A percentile compares a stretch with the other conserved stretches of the same genome.
Conservation (phyloP, 176 grass and related monocot genomes). For the Juncus inflexus region DNA sequence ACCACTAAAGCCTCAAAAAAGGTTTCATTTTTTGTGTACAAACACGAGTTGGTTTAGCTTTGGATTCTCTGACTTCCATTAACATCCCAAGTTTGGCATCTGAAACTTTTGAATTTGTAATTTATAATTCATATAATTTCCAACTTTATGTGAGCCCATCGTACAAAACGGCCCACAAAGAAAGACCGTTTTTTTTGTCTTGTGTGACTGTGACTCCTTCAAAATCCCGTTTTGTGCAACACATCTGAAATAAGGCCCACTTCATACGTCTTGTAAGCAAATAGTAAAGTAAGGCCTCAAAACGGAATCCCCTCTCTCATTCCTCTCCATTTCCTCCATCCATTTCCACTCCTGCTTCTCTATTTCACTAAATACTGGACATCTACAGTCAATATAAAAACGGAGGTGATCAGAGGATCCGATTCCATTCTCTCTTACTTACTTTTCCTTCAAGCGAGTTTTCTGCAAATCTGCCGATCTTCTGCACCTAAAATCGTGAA, state of each 20-base stretch:
- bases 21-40: neutral
- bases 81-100: neutral
- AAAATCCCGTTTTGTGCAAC: slow-evolving; percentile 12
- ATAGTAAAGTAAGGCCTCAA: no score
- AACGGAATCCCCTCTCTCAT: no score
- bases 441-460: slow-evolving; percentile 22
- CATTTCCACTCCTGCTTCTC: no score
- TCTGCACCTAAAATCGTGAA: neutral
- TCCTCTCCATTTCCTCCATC: no score
- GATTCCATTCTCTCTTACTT: neutral
- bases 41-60: neutral
- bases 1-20: neutral
- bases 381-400: no score
- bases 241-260: neutral
- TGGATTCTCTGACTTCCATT: neutral
- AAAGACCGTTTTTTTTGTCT: slow-evolving; percentile 28
- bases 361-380: no score
- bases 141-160: neutral
- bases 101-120: no score
- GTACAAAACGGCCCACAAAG: slow-evolving; percentile 19
- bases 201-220: neutral
- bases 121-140: no score
- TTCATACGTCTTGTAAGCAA: neutral
- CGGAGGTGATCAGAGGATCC: neutral
- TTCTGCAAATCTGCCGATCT: neutral